Base-by-base conservation (phyloP, 2,329 filamentous ascomycete genomes). In the Corynespora cassiicola region DNA sequence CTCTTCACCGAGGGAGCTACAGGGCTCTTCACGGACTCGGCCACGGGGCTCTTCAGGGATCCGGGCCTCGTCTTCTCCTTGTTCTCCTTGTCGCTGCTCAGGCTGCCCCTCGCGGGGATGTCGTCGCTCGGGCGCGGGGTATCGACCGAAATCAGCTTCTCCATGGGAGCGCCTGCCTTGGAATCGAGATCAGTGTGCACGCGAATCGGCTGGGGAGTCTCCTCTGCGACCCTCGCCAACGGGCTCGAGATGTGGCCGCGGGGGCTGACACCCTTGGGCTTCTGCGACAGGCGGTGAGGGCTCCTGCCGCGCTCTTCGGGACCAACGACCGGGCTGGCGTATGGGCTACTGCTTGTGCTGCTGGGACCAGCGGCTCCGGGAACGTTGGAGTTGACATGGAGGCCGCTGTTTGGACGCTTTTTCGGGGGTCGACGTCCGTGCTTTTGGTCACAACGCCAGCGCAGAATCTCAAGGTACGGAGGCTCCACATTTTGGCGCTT, bases 381-480 rank as follows among this genome's bases (percentile, higher is more conserved):
- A n/a, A 74, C 64, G 29, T 72, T 74, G 11, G 77, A 75, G 51
- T 79, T 82, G 47, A 80, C 73, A 21, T 77, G 75, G 56, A 81
- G 65, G 41, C 75, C 69, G 49, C 73, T 65, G 48, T 52, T 57
- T 14, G 52, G 70, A 51, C 75, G 75, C 58, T 72, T 75, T 50
- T 73, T 78, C 32, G 75, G 75, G 21, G 66, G 68, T 52, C 75
- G 76, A 38, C 82, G 75, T 31, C 92, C 92, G 66, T 94, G 87
- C 74, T 96, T 97, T 68, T 97, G 92, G 66, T 99, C 94, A 72
- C 87, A 85, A 64, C 94, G 85, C 90, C 94, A 97, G 54, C 94
- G 82, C 56, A 99, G 75, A 61, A 99, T 96, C 64, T 95, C 92
- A 63, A 99, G 85, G 69, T 97, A 99, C 17, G 86, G 80, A 14